Conservation (phyloP, 495 filamentous ascomycete species). For the Letharia columbiana region DNA sequence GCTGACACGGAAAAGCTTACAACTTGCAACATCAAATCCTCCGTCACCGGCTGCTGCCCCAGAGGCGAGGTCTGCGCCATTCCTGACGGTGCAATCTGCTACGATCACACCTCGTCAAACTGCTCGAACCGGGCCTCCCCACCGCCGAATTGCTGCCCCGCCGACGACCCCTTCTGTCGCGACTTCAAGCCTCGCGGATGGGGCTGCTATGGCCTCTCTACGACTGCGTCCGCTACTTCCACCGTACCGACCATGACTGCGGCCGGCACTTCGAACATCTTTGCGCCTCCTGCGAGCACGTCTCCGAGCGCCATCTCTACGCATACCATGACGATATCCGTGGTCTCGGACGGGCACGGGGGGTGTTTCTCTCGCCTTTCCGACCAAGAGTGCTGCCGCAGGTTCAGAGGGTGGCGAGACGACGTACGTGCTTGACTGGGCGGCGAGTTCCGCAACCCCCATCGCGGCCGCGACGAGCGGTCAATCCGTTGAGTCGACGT, state of each 20-base stretch:
- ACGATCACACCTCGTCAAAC: slow-evolving; percentile 17
- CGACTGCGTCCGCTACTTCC: neutral
- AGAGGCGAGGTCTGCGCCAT: slow-evolving; percentile 9
- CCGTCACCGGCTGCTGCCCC: slow-evolving; percentile 21
- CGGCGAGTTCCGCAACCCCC: neutral
- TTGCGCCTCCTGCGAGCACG: neutral
- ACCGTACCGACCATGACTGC: slow-evolving; percentile 1
- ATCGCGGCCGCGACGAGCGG: neutral
- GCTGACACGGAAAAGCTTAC: slow-evolving; percentile 2
- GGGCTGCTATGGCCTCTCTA: slow-evolving; percentile 16
- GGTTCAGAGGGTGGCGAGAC: neutral
- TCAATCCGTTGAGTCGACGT: neutral
- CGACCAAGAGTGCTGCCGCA: neutral
- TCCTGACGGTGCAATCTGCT: slow-evolving; percentile 9
- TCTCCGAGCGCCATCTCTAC: neutral
- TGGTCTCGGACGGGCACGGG: neutral
- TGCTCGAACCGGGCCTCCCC: slow-evolving; percentile 10
- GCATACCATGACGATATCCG: neutral
- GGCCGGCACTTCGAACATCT: neutral
- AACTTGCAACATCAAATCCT: slow-evolving; percentile 4
- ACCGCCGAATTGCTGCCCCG: slow-evolving; percentile 17
- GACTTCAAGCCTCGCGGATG: neutral
- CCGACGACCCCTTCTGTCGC: slow-evolving; percentile 15
- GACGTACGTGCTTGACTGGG: neutral
- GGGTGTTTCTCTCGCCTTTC: neutral